Evolutionary conservation across 2,329 filamentous ascomycete genomes (phyloP).

Genomic region (Berkeleyomyces basicola): DNA sequence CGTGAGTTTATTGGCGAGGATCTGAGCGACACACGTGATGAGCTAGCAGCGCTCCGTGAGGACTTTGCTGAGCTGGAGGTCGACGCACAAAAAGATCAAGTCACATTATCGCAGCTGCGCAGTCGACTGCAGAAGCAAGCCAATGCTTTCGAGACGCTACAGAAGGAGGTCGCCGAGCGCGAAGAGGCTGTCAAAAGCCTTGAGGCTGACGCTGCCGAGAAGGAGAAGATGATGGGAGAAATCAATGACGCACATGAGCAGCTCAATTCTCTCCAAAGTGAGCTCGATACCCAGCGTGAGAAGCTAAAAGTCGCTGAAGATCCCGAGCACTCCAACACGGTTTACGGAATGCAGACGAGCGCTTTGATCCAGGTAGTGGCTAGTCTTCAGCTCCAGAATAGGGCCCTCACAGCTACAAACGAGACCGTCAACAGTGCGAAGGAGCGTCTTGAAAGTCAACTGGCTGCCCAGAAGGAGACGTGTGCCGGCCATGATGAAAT

Average conservation of each 20-base stretch:
- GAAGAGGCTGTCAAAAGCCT: slow-evolving; percentile 38
- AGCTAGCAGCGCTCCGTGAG: slow-evolving; percentile 8
- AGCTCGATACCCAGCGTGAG: slow-evolving; percentile 41
- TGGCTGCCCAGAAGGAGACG: slow-evolving; percentile 2
- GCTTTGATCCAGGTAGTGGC: slow-evolving; percentile 9
- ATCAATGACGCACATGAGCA: slow-evolving; percentile 4
- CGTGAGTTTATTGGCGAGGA: slow-evolving; percentile 69
- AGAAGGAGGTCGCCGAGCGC: slow-evolving; percentile 84
- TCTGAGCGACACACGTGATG: slow-evolving; percentile 39
- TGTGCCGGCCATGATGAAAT: slow-evolving; percentile 2
- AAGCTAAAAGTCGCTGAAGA: slow-evolving; percentile 27
- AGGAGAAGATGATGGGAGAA: slow-evolving; percentile 7
- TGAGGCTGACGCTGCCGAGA: slow-evolving; percentile 7
- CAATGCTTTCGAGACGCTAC: slow-evolving; percentile 77
- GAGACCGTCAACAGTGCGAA: slow-evolving; percentile 1
- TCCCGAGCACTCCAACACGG: slow-evolving; percentile 4
- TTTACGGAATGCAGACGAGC: slow-evolving; percentile 7
- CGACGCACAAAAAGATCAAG: slow-evolving; percentile 51
- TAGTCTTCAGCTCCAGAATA: slow-evolving; percentile 8
- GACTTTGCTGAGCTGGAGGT: slow-evolving; percentile 43
- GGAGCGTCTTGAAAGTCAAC: neutral
- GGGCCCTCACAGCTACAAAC: slow-evolving; percentile 1
- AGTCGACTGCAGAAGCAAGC: slow-evolving; percentile 57
- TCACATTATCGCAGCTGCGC: slow-evolving; percentile 55
- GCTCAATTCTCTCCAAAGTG: slow-evolving; percentile 5